Evolutionary conservation across 2,329 filamentous ascomycete genomes (phyloP).

Genomic region (Scedosporium boydii): DNA sequence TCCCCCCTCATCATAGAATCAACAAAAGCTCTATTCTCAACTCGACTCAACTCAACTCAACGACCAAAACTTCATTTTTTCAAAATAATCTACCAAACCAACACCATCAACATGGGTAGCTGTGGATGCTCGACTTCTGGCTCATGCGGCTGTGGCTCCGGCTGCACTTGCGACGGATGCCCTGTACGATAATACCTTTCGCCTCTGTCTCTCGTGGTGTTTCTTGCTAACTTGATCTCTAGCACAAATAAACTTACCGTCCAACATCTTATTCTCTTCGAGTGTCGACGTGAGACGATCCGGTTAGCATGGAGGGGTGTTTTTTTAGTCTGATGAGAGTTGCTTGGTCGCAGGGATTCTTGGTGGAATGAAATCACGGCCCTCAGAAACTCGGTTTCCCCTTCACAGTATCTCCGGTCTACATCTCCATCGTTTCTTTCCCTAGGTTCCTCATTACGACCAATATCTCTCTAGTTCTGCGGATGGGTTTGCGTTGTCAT

Average conservation of each 20-base stretch:
- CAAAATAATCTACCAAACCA: constrained; percentile 7
- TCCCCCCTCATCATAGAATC: constrained; percentile 3
- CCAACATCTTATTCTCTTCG: background rate
- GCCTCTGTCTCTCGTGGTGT: background rate
- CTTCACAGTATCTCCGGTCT: background rate
- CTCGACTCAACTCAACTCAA: background rate
- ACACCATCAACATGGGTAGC: constrained; percentile 26
- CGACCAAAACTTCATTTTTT: background rate
- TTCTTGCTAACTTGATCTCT: background rate
- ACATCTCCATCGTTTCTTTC: background rate
- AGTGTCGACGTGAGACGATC: background rate
- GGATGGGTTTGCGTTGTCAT: background rate
- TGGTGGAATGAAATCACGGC: background rate
- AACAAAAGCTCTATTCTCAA: constrained; percentile 4
- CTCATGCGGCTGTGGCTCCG: constrained; percentile 29
- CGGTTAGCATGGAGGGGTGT: background rate
- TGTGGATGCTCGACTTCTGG: constrained; percentile 32
- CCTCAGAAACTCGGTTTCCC: background rate
- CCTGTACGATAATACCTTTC: constrained; percentile 23
- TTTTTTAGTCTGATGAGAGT: background rate
- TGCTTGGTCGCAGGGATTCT: background rate
- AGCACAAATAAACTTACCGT: background rate
- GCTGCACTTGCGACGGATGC: constrained; percentile 33
- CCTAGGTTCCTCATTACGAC: background rate
- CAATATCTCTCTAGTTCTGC: background rate